These are phyloP conservation scores for Calonectria montana DNA, from an alignment of 2,329 filamentous ascomycete genomes.

Conservation along the genomic window DNA sequence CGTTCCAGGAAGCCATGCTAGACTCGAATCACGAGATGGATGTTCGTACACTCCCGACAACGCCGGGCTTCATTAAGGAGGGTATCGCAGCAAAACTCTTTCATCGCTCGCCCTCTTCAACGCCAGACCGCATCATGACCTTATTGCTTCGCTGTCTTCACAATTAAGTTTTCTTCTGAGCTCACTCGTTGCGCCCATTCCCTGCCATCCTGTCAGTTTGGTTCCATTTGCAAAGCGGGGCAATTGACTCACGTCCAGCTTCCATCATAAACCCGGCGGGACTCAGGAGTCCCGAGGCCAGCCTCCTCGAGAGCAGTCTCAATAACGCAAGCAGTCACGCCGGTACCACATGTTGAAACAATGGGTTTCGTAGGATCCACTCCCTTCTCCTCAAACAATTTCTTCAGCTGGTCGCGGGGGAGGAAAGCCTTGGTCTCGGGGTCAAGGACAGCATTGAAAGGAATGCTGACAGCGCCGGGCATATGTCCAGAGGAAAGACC, in stretches of 20 bases:
- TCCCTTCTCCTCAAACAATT: constrained; percentile 83
- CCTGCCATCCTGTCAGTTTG: constrained; percentile 53
- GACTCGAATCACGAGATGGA: constrained; percentile 38
- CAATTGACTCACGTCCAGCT: constrained; percentile 88
- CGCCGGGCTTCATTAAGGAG: constrained; percentile 43
- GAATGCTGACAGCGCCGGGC: constrained; percentile 86
- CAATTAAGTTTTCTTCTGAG: constrained; percentile 71
- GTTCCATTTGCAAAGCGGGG: not conserved
- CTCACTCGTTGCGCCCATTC: constrained; percentile 76
- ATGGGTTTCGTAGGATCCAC: constrained; percentile 84
- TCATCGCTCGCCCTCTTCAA: constrained; percentile 31
- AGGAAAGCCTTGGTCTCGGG: constrained; percentile 84
- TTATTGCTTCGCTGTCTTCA: constrained; percentile 57
- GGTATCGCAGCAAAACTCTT: constrained; percentile 44
- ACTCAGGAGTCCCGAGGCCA: constrained; percentile 74
- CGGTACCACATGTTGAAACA: constrained; percentile 90
- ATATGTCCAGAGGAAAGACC: constrained; percentile 92
- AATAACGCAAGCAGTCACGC: constrained; percentile 91
- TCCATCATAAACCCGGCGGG: constrained; percentile 88
- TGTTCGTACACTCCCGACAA: constrained; percentile 43
- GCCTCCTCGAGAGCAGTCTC: constrained; percentile 88
- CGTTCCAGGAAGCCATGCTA: constrained; percentile 32
- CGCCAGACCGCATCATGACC: constrained; percentile 14
- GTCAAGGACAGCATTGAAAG: constrained; percentile 84
- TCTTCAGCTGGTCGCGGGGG: constrained; percentile 75